These are phyloP conservation scores for Metschnikowia henanensis DNA, from an alignment of 805 yeast genomes.

Conservation along the genomic window DNA sequence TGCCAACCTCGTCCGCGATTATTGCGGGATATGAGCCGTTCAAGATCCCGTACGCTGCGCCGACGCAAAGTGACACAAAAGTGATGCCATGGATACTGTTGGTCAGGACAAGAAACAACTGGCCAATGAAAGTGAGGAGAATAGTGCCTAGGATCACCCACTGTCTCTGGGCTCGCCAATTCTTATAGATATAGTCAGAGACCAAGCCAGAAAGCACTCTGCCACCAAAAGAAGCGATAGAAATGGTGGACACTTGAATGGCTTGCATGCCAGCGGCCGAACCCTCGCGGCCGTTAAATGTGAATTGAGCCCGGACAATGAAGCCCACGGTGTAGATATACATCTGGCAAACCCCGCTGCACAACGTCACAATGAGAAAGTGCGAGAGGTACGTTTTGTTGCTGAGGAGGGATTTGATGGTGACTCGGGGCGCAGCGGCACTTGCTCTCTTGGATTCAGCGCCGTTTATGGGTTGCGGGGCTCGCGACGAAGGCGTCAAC, in stretches of 20 bases:
- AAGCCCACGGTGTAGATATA: slow-evolving; percentile 76
- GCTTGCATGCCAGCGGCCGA: slow-evolving; percentile 57
- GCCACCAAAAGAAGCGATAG: slow-evolving; percentile 65
- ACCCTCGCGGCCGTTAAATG: slow-evolving; percentile 36
- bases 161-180: slow-evolving; percentile 53
- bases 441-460: not conserved
- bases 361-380: slow-evolving; percentile 52
- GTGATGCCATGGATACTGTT: slow-evolving; percentile 21
- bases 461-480: not conserved
- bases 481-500: slow-evolving; percentile 1
- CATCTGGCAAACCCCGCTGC: slow-evolving; percentile 68
- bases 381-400: slow-evolving; percentile 47
- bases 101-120: slow-evolving; percentile 31
- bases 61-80: slow-evolving; percentile 55
- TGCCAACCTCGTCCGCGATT: slow-evolving; percentile 71
- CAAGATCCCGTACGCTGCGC: slow-evolving; percentile 66
- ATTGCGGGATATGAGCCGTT: slow-evolving; percentile 78
- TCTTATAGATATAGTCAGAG: slow-evolving; percentile 59
- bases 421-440: not conserved
- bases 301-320: slow-evolving; percentile 50
- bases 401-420: slow-evolving; percentile 14
- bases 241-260: slow-evolving; percentile 65
- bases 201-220: slow-evolving; percentile 63
- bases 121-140: slow-evolving; percentile 36
- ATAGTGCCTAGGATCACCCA: slow-evolving; percentile 59